Conservation (phyloP, 164 flowering plant genomes). For the Saururus chinensis region DNA sequence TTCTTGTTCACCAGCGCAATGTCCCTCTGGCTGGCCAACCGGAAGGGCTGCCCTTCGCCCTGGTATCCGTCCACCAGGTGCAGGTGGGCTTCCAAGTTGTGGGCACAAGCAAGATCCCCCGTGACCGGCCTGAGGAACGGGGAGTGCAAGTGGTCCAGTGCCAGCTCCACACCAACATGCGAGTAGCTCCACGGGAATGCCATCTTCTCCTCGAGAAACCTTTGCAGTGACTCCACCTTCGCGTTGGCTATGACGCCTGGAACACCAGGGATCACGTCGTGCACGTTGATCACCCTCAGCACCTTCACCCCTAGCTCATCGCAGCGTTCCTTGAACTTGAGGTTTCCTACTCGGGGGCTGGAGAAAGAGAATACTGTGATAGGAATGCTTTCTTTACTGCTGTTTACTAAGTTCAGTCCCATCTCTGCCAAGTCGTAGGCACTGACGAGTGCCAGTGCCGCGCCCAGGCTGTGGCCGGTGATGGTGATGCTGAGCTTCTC, state of each 20-base stretch:
- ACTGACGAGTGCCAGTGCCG: conserved; percentile 54
- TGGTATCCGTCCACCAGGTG: conserved; percentile 72
- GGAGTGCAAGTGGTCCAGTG: conserved; percentile 48
- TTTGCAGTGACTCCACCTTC: conserved; percentile 16
- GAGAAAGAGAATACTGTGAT: conserved; percentile 49
- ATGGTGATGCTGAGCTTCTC: conserved; percentile 72
- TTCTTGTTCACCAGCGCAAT: too few relatives aligned
- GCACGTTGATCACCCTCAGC: conserved; percentile 60
- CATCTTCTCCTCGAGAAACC: conserved; percentile 21
- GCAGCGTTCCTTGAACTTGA: conserved; percentile 43
- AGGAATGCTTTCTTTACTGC: conserved; percentile 23
- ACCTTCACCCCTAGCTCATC: conserved; percentile 60
- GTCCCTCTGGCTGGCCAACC: too few relatives aligned
- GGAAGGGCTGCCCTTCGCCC: too few relatives aligned
- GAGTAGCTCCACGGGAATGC: conserved; percentile 56
- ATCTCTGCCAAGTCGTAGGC: conserved; percentile 72
- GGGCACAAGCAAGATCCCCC: conserved; percentile 26
- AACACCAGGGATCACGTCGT: conserved; percentile 57
- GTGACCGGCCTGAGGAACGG: conserved; percentile 51
- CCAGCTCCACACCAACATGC: conserved; percentile 68
- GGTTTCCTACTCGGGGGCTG: conserved; percentile 77
- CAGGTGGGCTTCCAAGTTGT: conserved; percentile 67
- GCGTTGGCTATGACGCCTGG: conserved; percentile 64
- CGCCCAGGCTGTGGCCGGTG: conserved; percentile 80
- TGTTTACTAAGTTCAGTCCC: conserved; percentile 27